Conservation (phyloP, 176 grass and related monocot genomes). For the Puya raimondii region DNA sequence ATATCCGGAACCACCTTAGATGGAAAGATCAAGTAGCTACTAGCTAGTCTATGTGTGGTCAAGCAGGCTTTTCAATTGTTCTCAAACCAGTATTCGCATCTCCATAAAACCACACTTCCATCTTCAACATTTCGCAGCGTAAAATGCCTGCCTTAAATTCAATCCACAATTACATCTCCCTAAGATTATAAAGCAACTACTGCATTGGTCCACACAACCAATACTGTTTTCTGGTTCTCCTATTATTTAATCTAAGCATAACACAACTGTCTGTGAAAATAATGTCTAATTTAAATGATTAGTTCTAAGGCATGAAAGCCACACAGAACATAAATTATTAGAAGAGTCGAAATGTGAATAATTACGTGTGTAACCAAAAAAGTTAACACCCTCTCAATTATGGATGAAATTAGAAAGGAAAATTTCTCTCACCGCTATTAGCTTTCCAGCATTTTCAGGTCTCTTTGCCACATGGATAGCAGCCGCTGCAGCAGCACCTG, state of each 20-base stretch:
- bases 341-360: too few species aligned
- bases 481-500: slow-evolving; percentile 78
- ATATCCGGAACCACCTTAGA: too few species aligned
- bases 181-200: background rate
- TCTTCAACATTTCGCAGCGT: too few species aligned
- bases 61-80: too few species aligned
- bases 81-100: too few species aligned
- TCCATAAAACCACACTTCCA: too few species aligned
- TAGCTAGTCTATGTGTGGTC: too few species aligned
- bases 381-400: background rate
- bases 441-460: slow-evolving; percentile 87
- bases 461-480: slow-evolving; percentile 78
- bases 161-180: background rate
- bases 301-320: background rate
- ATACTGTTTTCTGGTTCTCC: background rate
- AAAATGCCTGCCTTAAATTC: too few species aligned
- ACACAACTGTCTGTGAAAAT: background rate
- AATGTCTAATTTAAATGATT: background rate
- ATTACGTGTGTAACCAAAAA: too few species aligned
- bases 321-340: too few species aligned
- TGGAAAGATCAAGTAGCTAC: too few species aligned
- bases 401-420: background rate
- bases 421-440: slow-evolving; percentile 56
- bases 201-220: background rate
- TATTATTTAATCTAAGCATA: background rate